These are phyloP conservation scores for Ceratobasidium sp. DNA, from an alignment of 1,284 basidiomycete species.

Conservation along the genomic window DNA sequence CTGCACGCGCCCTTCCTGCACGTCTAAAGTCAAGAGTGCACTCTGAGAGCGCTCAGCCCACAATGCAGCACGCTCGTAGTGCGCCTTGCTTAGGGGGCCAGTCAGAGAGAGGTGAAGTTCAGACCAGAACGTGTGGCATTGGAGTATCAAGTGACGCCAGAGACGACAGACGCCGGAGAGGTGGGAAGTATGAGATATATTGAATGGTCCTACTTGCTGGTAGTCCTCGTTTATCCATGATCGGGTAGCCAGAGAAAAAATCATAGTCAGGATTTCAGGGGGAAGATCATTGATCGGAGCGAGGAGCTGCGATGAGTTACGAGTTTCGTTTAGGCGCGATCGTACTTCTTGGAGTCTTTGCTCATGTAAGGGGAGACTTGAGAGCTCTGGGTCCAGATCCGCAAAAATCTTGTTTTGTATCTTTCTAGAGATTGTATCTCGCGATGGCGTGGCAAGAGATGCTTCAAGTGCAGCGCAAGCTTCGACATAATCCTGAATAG, in stretches of 20 bases:
- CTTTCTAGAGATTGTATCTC: background rate
- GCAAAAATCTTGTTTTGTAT: background rate
- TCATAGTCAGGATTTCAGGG: background rate
- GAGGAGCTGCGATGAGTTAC: background rate
- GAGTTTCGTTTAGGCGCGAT: background rate
- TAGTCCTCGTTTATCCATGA: background rate
- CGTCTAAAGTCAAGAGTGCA: background rate
- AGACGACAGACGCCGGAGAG: background rate
- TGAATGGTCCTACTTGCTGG: background rate
- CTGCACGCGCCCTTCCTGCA: background rate
- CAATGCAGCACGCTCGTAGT: background rate
- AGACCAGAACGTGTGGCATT: background rate
- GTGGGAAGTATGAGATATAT: too few relatives aligned
- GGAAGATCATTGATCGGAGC: background rate
- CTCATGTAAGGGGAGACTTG: background rate
- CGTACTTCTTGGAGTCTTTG: background rate
- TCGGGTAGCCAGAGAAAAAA: background rate
- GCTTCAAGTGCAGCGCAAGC: background rate
- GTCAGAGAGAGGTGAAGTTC: background rate
- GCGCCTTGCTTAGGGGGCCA: background rate
- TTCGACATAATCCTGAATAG: background rate
- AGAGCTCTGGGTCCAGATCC: background rate
- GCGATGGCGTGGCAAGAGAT: background rate
- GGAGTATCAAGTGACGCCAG: slow-evolving; percentile 3
- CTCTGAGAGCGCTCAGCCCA: background rate